Evolutionary conservation across 169 alveolate genomes (phyloP).

Genomic region (Eimeria praecox): DNA sequence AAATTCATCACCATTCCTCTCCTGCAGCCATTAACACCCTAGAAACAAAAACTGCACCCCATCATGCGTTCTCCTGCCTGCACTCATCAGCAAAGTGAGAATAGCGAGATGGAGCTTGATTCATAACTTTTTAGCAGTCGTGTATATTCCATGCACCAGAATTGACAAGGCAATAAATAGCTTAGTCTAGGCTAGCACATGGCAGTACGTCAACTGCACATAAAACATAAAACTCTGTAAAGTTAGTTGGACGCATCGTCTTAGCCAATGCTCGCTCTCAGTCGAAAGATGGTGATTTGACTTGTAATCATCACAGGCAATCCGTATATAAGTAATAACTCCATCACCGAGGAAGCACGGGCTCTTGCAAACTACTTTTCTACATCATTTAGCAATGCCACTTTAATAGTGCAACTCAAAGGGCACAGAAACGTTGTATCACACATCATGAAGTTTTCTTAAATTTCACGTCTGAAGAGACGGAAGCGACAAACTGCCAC

Average conservation of each 20-base stretch:
- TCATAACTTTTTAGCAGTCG: neutral
- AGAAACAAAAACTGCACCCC: slow-evolving; percentile 18
- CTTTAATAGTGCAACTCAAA: too few species aligned
- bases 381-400: neutral
- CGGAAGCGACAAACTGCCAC: too few species aligned
- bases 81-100: slow-evolving; percentile 47
- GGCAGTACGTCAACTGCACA: slow-evolving; percentile 62
- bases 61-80: slow-evolving; percentile 47
- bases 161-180: neutral
- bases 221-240: neutral
- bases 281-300: slow-evolving; percentile 65
- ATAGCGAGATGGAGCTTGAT: slow-evolving; percentile 52
- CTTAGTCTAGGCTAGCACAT: neutral
- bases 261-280: neutral
- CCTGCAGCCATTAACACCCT: neutral
- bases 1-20: neutral
- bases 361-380: neutral
- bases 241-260: neutral
- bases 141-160: slow-evolving; percentile 37
- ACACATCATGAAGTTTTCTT: too few species aligned
- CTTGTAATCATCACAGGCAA: neutral
- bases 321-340: neutral
- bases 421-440: too few species aligned
- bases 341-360: slow-evolving; percentile 4
- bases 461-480: too few species aligned